Evolutionary conservation across 169 alveolate species (phyloP).

Genomic region (Cryptosporidium sp.): DNA sequence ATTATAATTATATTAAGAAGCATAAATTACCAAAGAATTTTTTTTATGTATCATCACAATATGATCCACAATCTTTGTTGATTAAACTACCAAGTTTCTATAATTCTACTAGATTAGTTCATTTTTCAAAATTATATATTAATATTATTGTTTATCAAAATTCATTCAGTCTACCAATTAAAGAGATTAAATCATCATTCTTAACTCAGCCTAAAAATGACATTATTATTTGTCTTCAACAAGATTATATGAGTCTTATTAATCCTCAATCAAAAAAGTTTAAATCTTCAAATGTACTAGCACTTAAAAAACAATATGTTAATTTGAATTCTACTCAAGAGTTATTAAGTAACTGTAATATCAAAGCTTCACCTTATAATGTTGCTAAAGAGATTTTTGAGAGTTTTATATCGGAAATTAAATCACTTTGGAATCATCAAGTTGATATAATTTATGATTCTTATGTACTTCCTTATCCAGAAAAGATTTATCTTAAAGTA

Average conservation of each 20-base stretch:
- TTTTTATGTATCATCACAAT: conserved; percentile 43
- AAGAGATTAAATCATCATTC: background rate
- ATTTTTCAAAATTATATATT: conserved; percentile 31
- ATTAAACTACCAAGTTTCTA: conserved; percentile 49
- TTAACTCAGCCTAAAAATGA: conserved; percentile 20
- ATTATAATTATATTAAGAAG: conserved; percentile 12
- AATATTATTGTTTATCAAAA: conserved; percentile 18
- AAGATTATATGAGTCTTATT: conserved; percentile 7
- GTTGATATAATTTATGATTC: conserved; percentile 54
- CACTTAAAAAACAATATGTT: conserved; percentile 11
- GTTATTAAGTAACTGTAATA: background rate
- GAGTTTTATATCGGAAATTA: conserved; percentile 12
- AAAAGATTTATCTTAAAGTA: conserved; percentile 23
- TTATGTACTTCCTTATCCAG: conserved; percentile 34
- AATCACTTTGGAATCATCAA: conserved; percentile 1
- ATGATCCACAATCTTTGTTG: conserved; percentile 65
- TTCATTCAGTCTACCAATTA: conserved; percentile 4
- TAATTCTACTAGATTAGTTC: conserved; percentile 32
- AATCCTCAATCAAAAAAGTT: conserved; percentile 12
- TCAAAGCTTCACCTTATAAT: conserved; percentile 13
- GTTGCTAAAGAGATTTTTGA: conserved; percentile 40
- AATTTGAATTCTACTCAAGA: conserved; percentile 42
- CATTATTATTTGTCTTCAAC: conserved; percentile 8
- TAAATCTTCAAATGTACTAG: background rate
- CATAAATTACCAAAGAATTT: background rate